These are phyloP conservation scores for Boletus coccyginus DNA, from an alignment of 768 basidiomycete species.

Conservation along the genomic window DNA sequence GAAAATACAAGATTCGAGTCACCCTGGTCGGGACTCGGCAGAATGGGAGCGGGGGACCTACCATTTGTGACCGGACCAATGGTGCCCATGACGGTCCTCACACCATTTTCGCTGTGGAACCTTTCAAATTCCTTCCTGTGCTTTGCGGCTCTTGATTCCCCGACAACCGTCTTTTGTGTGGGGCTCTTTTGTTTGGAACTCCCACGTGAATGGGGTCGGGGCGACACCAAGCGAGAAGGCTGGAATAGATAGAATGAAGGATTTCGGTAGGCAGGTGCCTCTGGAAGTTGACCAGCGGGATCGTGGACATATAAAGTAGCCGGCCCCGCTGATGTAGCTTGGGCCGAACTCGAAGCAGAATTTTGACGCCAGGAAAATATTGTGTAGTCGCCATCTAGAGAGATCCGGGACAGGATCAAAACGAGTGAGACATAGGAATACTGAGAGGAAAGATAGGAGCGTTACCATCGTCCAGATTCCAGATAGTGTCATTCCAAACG, in stretches of 20 bases:
- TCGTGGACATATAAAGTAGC: constrained; percentile 60
- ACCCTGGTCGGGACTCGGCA: not conserved
- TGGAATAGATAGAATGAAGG: constrained; percentile 68
- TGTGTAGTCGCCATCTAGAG: constrained; percentile 77
- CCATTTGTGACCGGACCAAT: constrained; percentile 91
- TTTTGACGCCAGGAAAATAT: constrained; percentile 81
- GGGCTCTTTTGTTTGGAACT: constrained; percentile 41
- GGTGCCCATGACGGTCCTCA: constrained; percentile 85
- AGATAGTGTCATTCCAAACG: constrained; percentile 71
- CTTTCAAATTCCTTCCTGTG: constrained; percentile 77
- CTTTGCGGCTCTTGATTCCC: constrained; percentile 51
- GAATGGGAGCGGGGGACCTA: constrained; percentile 30
- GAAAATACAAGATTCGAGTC: not conserved
- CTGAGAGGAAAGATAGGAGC: not conserved
- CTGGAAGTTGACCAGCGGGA: constrained; percentile 56
- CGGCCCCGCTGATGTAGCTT: constrained; percentile 8
- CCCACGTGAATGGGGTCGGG: constrained; percentile 32
- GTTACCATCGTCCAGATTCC: constrained; percentile 89
- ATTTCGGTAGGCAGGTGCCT: constrained; percentile 63
- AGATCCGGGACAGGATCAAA: not conserved
- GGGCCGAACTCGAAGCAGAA: constrained; percentile 25
- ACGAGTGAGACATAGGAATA: not conserved
- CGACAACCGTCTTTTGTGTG: constrained; percentile 25
- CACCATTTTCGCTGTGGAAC: constrained; percentile 90
- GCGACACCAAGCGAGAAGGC: constrained; percentile 21